phyloP scores from a whole-genome alignment of 2,329 filamentous ascomycete species.

The Cercospora sp. region DNA sequence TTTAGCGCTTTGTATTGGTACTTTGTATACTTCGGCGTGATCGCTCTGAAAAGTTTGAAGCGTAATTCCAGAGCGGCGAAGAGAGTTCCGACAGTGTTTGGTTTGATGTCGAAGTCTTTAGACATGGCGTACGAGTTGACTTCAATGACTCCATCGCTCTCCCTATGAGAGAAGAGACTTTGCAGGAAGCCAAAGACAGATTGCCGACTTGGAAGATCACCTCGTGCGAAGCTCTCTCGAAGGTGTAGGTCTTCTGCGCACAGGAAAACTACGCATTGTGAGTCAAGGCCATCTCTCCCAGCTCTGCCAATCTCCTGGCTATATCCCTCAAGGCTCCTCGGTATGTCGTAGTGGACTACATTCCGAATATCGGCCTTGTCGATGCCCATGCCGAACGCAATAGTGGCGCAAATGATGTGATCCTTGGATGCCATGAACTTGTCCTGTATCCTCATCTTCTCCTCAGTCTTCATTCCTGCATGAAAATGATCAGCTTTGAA shows the following conservation, averaged over 20 bases:
- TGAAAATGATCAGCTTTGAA: conserved; percentile 85
- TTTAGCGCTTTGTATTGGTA: conserved; percentile 52
- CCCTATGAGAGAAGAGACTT: conserved; percentile 50
- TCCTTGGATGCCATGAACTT: conserved; percentile 77
- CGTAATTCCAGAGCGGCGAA: conserved; percentile 63
- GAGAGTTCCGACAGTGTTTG: conserved; percentile 53
- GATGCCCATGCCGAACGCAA: conserved; percentile 99
- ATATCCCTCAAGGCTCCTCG: conserved; percentile 94
- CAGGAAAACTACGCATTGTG: conserved; percentile 60
- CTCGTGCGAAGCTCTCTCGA: conserved; percentile 60
- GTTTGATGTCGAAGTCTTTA: conserved; percentile 56
- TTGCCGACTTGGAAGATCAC: conserved; percentile 57
- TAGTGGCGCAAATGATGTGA: conserved; percentile 93
- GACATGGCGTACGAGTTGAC: conserved; percentile 49
- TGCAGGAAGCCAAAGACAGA: conserved; percentile 53
- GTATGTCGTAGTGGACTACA: conserved; percentile 87
- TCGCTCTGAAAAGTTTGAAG: conserved; percentile 57
- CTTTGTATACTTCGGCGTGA: conserved; percentile 57
- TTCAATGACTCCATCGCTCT: conserved; percentile 41
- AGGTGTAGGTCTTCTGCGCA: conserved; percentile 59
- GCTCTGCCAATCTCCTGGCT: conserved; percentile 97
- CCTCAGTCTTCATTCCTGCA: conserved; percentile 68
- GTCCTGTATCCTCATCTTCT: conserved; percentile 71
- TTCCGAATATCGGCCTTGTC: conserved; percentile 96
- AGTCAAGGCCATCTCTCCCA: conserved; percentile 74